Evolutionary conservation across 1,284 basidiomycete species (phyloP).

Genomic region (Entoloma clypeatum): DNA sequence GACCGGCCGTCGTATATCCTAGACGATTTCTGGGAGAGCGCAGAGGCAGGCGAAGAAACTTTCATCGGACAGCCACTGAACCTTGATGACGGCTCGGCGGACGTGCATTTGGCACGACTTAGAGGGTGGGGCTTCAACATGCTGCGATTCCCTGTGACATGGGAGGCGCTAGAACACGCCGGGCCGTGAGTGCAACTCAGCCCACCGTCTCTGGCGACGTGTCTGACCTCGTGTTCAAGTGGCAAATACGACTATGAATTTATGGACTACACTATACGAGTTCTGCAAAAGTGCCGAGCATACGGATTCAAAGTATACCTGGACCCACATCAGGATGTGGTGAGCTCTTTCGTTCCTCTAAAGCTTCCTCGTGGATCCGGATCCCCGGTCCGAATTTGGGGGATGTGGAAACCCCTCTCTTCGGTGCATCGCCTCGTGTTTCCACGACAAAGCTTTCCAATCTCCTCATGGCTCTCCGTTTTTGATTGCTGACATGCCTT

Average conservation of each 20-base stretch:
- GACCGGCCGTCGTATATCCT: slow-evolving; percentile 63
- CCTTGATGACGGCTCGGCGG: slow-evolving; percentile 79
- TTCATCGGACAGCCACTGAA: slow-evolving; percentile 81
- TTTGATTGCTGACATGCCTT: slow-evolving; percentile 1
- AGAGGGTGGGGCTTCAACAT: slow-evolving; percentile 94
- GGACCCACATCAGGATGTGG: slow-evolving; percentile 96
- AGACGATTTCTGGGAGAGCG: slow-evolving; percentile 87
- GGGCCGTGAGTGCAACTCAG: slow-evolving; percentile 73
- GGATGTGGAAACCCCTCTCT: too few species aligned
- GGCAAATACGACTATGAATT: slow-evolving; percentile 90
- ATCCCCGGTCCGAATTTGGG: too few species aligned
- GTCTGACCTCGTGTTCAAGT: slow-evolving; percentile 36
- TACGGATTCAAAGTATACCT: slow-evolving; percentile 95
- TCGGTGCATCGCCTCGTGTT: too few species aligned
- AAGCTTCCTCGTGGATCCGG: slow-evolving; percentile 8
- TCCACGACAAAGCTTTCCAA: slow-evolving; percentile 1
- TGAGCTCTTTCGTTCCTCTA: slow-evolving; percentile 43
- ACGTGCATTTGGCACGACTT: slow-evolving; percentile 85
- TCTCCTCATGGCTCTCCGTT: background rate
- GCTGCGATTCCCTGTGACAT: slow-evolving; percentile 89
- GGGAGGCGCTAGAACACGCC: slow-evolving; percentile 92
- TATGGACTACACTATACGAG: slow-evolving; percentile 88
- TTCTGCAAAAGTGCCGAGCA: slow-evolving; percentile 87
- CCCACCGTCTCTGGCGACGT: background rate
- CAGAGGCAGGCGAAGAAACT: slow-evolving; percentile 67